Base-by-base conservation (phyloP, 805 yeast species). In the Kuraishia floccosa region DNA sequence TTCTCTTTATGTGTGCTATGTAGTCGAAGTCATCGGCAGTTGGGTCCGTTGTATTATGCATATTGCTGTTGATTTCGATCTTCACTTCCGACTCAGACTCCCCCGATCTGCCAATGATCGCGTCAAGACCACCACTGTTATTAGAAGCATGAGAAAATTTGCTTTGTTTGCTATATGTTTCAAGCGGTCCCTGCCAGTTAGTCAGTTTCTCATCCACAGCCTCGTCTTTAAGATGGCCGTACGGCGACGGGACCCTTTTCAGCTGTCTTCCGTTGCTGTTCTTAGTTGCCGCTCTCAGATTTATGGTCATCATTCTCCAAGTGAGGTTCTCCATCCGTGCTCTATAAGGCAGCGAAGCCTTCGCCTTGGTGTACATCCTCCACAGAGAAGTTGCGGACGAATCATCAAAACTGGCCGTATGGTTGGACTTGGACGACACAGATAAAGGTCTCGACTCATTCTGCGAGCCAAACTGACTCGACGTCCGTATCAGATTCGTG, bases 251-350 rank as follows among this genome's bases (percentile, higher is more conserved):
- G 10, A 19, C 22, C 22, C 22, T 7, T 7, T 10, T 9, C 17
- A 6, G 18, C 28, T 12, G 12, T 19, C 23, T 17, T 4, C 11
- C 4, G 5, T 15, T 8, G 15, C 13, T 20, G 3, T 19, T 12
- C 7, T 19, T 25, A 13, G 8, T 12, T 11, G 21, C 4, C 16
- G 13, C 22, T 28, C 37, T 39, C 23, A 48, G 32, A 35, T 56
- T 65, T 40, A 78, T 58, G 27, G 65, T 71, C 87, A 85, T 78
- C 72, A 85, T 67, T 36, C 96, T 59, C 95, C 95, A 85, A 7
- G 93, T 76, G 33, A 85, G 53, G 48, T 86, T 86, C 46, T 81
- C 84, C 76, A 86, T 79, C 30, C 96, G 60, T 17, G 72, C 67
- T 33, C 70, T 68, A 49, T 82, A 75, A 1, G 94, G 94, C 25